These are phyloP conservation scores for Rhizopus arrhizus DNA, from an alignment of 371 early-diverging fungal genomes.

Conservation along the genomic window DNA sequence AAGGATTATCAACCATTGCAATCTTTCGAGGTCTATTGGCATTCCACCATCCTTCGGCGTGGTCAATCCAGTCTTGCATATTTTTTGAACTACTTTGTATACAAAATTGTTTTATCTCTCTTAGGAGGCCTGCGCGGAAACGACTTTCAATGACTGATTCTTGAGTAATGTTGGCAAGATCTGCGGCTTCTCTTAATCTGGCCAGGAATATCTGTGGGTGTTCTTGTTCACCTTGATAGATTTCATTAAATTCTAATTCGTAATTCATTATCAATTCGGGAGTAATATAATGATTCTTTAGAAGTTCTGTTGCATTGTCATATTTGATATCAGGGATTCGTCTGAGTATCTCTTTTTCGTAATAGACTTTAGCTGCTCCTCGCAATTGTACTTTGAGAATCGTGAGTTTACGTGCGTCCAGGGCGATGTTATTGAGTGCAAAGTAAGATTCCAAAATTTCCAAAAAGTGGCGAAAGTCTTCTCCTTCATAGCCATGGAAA, in stretches of 20 bases:
- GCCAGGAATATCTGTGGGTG: constrained; percentile 2
- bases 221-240: background rate
- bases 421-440: too few species aligned
- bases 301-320: too few species aligned
- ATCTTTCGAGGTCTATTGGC: background rate
- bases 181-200: constrained; percentile 11
- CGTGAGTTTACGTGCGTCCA: too few species aligned
- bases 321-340: too few species aligned
- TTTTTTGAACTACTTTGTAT: background rate
- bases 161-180: constrained; percentile 1
- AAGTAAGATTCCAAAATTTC: too few species aligned
- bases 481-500: too few species aligned
- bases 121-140: constrained; percentile 2
- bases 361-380: too few species aligned
- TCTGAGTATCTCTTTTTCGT: too few species aligned
- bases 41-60: background rate
- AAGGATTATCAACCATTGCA: background rate
- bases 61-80: background rate
- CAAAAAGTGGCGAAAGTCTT: too few species aligned
- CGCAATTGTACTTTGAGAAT: too few species aligned
- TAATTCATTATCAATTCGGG: too few species aligned
- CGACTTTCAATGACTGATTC: background rate
- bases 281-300: too few species aligned
- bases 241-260: background rate
- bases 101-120: background rate